Base-by-base conservation (phyloP, 257 asterid genomes). In the Solanum medicagineum region DNA sequence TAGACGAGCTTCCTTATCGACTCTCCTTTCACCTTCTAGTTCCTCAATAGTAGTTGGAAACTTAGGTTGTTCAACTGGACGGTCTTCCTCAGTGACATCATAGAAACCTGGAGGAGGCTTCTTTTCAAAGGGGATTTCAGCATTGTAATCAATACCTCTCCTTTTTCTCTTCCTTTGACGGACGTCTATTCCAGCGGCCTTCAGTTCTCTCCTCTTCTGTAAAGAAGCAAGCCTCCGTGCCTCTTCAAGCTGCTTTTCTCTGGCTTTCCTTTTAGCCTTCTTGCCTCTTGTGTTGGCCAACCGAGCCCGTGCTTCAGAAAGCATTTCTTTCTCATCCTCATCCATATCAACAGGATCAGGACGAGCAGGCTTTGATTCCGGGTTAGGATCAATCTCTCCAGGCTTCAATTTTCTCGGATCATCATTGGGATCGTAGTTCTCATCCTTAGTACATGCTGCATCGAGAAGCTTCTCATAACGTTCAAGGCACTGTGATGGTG, bases 311-410 rank as follows among this genome's bases (percentile, higher is more conserved):
- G 99, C 99, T 92, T 97, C 99, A 75, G 99, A 95, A 86, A 97
- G 99, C 99, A 97, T 97, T 92, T 97, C 99, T 87, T 97, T 97
- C 93, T 97, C 99, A 80, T 95, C 99, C 87, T 97, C 99, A 81
- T 97, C 99, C 99, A 95, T 97, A 84, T 95, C 98, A 81, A 95
- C 98, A 29, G 99, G 99, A 89, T 96, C 97, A 12, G 99, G 99
- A 59, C 47, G 9, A 51, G 99, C 98, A 77, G 99, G 99, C 88
- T 97, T 97, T 26, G 98, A 93, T 89, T 97, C 99, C 6, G 99
- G 99, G 86, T 97, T 95, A 51, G 99, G 99, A 88, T 97, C 99
- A 77, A 95, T 97, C 92, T 97, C 99, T 79, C 99, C 99, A 5
- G 99, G 99, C 19, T 97, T 97, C 89, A 97, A 85, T 87, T 97